Conservation (phyloP, 2,329 filamentous ascomycete genomes). For the Cryoendolithus antarcticus region DNA sequence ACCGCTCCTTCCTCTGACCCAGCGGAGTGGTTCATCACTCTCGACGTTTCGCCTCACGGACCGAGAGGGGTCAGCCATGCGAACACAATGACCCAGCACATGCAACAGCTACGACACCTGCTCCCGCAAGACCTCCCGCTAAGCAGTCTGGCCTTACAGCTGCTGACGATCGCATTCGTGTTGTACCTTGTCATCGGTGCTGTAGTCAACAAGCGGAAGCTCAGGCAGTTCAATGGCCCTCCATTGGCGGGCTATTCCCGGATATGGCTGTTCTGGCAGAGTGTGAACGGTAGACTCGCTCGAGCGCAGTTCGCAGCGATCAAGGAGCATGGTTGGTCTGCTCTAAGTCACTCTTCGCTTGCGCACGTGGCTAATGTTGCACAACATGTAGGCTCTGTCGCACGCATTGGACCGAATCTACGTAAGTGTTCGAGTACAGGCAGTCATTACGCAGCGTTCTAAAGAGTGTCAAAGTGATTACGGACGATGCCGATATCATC, state of each 20-base stretch:
- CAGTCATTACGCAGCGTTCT: no score
- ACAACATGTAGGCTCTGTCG: no score
- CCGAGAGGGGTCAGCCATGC: no score
- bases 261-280: conserved; percentile 19
- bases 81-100: no score
- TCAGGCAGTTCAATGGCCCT: conserved; percentile 18
- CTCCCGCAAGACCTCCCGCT: no score
- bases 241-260: conserved; percentile 12
- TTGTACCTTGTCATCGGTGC: conserved; percentile 10
- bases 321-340: conserved; percentile 14
- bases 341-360: no score
- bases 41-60: no score
- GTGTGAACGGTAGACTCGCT: conserved; percentile 10
- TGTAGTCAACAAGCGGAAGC: conserved; percentile 13
- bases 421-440: conserved; percentile 1
- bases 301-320: conserved; percentile 13
- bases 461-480: conserved; percentile 24
- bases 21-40: no score
- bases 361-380: no score
- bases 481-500: conserved; percentile 37
- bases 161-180: conserved; percentile 4
- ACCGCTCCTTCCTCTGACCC: no score
- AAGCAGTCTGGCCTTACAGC: background rate
- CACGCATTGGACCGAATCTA: conserved; percentile 35
- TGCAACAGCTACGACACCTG: no score